These are phyloP conservation scores for Aspergillus nidulans DNA, from an alignment of 495 filamentous ascomycete species.

Conservation along the genomic window DNA sequence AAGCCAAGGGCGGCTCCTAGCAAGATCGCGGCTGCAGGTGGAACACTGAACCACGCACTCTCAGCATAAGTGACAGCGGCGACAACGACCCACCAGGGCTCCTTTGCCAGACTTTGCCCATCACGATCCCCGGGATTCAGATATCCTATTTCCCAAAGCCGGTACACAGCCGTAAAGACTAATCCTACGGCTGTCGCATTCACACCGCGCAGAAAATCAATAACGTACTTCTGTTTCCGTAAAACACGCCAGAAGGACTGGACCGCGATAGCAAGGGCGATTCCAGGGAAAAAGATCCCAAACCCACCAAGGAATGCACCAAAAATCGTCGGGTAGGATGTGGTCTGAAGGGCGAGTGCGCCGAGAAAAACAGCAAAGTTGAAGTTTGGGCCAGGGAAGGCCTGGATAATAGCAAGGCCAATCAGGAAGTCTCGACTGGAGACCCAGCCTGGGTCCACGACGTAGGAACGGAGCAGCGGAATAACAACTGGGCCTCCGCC, in stretches of 20 bases:
- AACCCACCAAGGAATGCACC: slow-evolving; percentile 64
- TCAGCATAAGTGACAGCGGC: no score
- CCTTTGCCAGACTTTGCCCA: slow-evolving; percentile 58
- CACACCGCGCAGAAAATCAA: slow-evolving; percentile 59
- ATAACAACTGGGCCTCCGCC: slow-evolving; percentile 85
- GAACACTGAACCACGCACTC: no score
- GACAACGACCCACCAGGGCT: no score
- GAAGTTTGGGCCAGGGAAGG: slow-evolving; percentile 84
- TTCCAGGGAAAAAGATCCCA: slow-evolving; percentile 70
- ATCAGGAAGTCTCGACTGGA: slow-evolving; percentile 74
- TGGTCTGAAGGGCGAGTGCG: slow-evolving; percentile 47
- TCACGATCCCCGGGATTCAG: slow-evolving; percentile 44
- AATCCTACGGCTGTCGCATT: slow-evolving; percentile 75
- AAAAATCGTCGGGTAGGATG: slow-evolving; percentile 34
- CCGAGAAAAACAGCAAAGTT: slow-evolving; percentile 83
- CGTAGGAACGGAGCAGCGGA: slow-evolving; percentile 71
- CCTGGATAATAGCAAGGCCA: slow-evolving; percentile 78
- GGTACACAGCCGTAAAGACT: slow-evolving; percentile 80
- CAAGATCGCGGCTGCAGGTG: no score
- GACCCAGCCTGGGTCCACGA: slow-evolving; percentile 78
- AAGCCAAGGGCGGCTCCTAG: no score
- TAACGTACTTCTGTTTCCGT: slow-evolving; percentile 49
- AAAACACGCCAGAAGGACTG: slow-evolving; percentile 66
- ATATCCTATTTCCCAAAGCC: slow-evolving; percentile 74
- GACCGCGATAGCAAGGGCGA: slow-evolving; percentile 60